A percentile compares a stretch with the other conserved stretches of the same genome.
These are phyloP conservation scores for Boehmeria nivea DNA, from an alignment of 306 rosid species.

Conservation along the genomic window DNA sequence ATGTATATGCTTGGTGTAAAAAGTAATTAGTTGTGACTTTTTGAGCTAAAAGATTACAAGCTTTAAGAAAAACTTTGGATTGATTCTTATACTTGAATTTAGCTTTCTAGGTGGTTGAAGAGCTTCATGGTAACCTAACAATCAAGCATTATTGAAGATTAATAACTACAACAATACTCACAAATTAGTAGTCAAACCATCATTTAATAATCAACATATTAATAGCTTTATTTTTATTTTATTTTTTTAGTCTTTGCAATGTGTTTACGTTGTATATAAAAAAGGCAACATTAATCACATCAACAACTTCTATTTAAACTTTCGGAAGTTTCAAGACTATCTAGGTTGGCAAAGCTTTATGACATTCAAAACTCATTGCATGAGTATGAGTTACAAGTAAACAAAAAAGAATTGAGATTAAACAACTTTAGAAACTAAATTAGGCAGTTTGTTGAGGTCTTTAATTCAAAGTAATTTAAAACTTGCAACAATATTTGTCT, in stretches of 20 bases:
- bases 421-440: background rate
- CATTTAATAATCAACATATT: no score
- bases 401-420: background rate
- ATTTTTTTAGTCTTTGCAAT: background rate
- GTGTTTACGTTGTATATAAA: background rate
- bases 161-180: no score
- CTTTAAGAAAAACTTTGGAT: background rate
- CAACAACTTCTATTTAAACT: conserved; percentile 1
- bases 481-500: background rate
- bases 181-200: no score
- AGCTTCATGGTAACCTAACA: background rate
- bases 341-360: conserved; percentile 11
- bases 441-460: background rate
- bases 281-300: background rate
- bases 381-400: background rate
- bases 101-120: background rate
- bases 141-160: background rate
- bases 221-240: background rate
- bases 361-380: background rate
- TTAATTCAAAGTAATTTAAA: background rate
- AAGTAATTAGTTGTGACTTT: conserved; percentile 6
- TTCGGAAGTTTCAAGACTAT: background rate
- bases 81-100: background rate
- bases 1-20: no score
- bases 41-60: conserved; percentile 1